Evolutionary conservation across 768 basidiomycete genomes (phyloP).

Genomic region (Amyloporia xantha): DNA sequence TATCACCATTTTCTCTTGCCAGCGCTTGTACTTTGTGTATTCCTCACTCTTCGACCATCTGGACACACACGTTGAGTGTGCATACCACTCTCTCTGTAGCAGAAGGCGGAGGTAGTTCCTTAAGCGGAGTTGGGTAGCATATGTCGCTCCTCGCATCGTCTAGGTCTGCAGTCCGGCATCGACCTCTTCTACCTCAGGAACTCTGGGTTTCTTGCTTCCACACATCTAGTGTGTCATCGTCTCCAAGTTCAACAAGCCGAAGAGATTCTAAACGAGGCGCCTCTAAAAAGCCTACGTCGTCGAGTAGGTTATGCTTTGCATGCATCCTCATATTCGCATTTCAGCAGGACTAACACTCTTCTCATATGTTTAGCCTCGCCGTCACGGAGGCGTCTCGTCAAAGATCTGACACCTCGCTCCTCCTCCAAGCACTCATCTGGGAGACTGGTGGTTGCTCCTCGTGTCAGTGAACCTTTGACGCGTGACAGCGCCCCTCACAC

Average conservation of each 20-base stretch:
- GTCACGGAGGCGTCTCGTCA: slow-evolving; percentile 20
- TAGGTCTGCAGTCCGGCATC: slow-evolving; percentile 6
- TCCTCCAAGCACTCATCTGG: background rate
- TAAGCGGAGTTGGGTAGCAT: too few relatives aligned
- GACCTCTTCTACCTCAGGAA: slow-evolving; percentile 10
- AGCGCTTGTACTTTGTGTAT: too few relatives aligned
- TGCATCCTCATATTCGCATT: background rate
- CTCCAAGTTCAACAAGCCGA: background rate
- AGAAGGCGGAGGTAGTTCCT: too few relatives aligned
- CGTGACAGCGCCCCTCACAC: slow-evolving; percentile 20
- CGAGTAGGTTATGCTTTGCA: background rate
- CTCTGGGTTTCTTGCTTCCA: slow-evolving; percentile 13
- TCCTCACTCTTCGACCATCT: too few relatives aligned
- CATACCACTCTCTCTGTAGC: too few relatives aligned
- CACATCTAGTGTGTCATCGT: slow-evolving; percentile 4
- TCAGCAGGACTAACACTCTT: background rate
- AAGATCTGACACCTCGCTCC: slow-evolving; percentile 14
- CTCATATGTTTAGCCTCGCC: slow-evolving; percentile 5
- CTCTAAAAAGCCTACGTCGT: background rate
- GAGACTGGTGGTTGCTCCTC: slow-evolving; percentile 17
- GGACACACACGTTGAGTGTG: too few relatives aligned
- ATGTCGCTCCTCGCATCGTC: slow-evolving; percentile 15
- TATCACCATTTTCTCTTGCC: too few relatives aligned
- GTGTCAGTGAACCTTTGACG: background rate
- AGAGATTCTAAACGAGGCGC: background rate